Evolutionary conservation across 768 basidiomycete genomes (phyloP), one percentile per base, ranked within the genome.

Genomic region (Lentinula guzmanii): DNA sequence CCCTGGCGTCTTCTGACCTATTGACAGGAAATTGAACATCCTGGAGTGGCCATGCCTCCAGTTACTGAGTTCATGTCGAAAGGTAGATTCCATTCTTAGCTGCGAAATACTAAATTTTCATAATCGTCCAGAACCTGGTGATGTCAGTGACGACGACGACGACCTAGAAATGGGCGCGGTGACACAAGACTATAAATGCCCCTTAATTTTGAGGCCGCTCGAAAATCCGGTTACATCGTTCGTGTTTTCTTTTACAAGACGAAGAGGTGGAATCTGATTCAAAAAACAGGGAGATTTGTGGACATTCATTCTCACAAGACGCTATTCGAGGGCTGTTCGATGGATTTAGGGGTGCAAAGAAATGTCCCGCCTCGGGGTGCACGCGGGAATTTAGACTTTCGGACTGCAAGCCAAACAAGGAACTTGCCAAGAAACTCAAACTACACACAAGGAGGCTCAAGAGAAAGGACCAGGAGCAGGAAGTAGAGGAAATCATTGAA

Each of bases 151-250:
- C 61, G 86, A 87, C 56, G 95, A 95, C 35, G 91, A 94, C 57
- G 95, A 97, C 11, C 73, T 98, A 35, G 89, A 94, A 72, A 77
- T 96, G 54, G 95, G 95, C 57, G 94, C 93, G 28, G 81, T 87
- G 33, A 89, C 86, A 5, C 90, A 91, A 68, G 87, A 86, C 67
- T 93, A 87, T 78, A 88, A 85, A 60, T 96, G 94, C 66, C 95
- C 94, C 2, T 75, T 98, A 54, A 86, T 89, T 0, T 77, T 95
- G 48, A 81, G 76, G 2, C 70, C 79, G 13, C 79, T 93, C 42
- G 79, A 78, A 21, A 79, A 96, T 55, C 93, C 95, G 2, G 76
- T 91, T 62, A 93, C 89, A 3, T 93, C 91, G 95, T 95, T 69
- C 60, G 89, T 77, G 4, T 52, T 21, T 64, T 5, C 34, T 56